phyloP scores from a whole-genome alignment of 2,329 filamentous ascomycete species.

The Chaetomium sp. region DNA sequence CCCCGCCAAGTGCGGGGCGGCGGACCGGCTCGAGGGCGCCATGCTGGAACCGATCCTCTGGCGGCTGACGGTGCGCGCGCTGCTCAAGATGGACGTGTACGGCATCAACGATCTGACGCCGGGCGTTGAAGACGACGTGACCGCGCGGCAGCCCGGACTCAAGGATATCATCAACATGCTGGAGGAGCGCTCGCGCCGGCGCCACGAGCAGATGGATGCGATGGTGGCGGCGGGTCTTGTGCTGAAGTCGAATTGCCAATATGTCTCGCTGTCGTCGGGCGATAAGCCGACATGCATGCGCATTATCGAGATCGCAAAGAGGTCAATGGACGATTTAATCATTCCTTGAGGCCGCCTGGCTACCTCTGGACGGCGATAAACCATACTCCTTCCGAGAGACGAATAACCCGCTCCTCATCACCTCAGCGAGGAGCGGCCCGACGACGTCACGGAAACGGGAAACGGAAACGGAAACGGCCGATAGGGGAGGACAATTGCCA shows the following conservation, averaged over 20 bases:
- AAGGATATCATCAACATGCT: slow-evolving; percentile 57
- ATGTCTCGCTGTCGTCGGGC: slow-evolving; percentile 39
- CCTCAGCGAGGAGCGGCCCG: neutral
- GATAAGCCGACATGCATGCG: slow-evolving; percentile 51
- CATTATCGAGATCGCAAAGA: slow-evolving; percentile 57
- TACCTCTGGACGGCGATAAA: neutral
- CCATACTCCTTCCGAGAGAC: neutral
- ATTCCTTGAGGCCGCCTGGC: slow-evolving; percentile 48
- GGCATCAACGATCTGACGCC: slow-evolving; percentile 44
- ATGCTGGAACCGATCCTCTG: slow-evolving; percentile 57
- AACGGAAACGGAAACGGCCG: neutral
- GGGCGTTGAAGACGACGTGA: neutral
- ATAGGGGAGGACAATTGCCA: neutral
- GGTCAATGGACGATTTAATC: slow-evolving; percentile 56
- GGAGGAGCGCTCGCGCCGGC: slow-evolving; percentile 51
- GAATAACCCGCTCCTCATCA: neutral
- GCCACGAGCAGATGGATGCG: slow-evolving; percentile 55
- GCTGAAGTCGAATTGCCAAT: slow-evolving; percentile 25
- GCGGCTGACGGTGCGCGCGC: slow-evolving; percentile 55
- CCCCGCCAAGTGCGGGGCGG: slow-evolving; percentile 35
- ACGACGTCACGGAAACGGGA: neutral
- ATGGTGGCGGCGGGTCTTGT: slow-evolving; percentile 46
- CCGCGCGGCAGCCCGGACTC: slow-evolving; percentile 51
- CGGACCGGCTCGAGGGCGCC: slow-evolving; percentile 44
- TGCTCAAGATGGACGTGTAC: slow-evolving; percentile 61